These are phyloP conservation scores for Pichia nanzhaoensis DNA, from an alignment of 805 yeast genomes.

Conservation along the genomic window DNA sequence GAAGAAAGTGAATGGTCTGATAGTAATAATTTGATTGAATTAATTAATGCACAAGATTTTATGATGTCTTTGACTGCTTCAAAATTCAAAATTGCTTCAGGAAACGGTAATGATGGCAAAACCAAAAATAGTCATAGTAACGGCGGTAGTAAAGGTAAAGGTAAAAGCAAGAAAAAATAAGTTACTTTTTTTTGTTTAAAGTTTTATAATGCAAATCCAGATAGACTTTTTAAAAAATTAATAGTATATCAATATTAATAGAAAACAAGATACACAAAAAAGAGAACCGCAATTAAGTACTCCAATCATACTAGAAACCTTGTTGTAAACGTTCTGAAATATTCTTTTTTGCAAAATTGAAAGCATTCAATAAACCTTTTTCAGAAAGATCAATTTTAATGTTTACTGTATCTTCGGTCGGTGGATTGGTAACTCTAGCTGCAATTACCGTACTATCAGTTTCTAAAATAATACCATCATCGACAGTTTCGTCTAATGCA, in stretches of 20 bases:
- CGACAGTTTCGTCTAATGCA: conserved; percentile 87
- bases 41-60: conserved; percentile 58
- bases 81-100: conserved; percentile 59
- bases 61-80: conserved; percentile 63
- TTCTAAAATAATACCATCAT: conserved; percentile 89
- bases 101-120: conserved; percentile 23
- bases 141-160: conserved; percentile 13
- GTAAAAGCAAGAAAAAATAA: conserved; percentile 15
- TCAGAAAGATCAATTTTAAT: conserved; percentile 62
- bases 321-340: conserved; percentile 35
- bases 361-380: conserved; percentile 74
- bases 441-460: conserved; percentile 83
- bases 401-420: conserved; percentile 56
- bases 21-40: conserved; percentile 51
- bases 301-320: conserved; percentile 24
- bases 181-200: neutral
- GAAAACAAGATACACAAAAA: neutral
- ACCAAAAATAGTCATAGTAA: too few relatives aligned
- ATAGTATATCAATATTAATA: neutral
- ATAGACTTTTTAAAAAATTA: neutral
- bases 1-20: conserved; percentile 58
- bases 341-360: conserved; percentile 80
- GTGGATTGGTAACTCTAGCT: conserved; percentile 85
- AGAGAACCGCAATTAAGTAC: neutral
- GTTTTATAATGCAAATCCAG: neutral